Evolutionary conservation across 2,329 filamentous ascomycete species (phyloP), one percentile per base, ranked within the genome.

Genomic region (Ophiosphaerella korrae): DNA sequence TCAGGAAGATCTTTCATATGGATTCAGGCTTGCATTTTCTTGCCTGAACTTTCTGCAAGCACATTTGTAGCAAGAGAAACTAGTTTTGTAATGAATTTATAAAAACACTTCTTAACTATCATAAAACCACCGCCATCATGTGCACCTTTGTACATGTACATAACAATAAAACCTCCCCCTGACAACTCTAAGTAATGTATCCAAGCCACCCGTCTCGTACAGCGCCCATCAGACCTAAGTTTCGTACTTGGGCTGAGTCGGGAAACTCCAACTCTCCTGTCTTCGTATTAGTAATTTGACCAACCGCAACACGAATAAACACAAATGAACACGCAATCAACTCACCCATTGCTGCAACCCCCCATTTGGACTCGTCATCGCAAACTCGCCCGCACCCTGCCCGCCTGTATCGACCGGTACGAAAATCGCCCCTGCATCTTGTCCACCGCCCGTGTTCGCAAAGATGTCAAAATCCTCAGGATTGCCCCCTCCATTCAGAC

Each of bases 371-470:
- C 64, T 67, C 38, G 59, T 60, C 33, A 58, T 59, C 11, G 52
- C 58, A 40, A 53, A 73, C 9, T 67, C 66, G 32, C 31, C 38
- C 2, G 44, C 45, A 12, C 48, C 45, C 14, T 47, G 41, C 26
- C 24, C 44, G 11, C 45, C 40, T 23, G 51, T 56, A 48, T 74
- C 70, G 2, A 68, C 68, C 5, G 71, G 71, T 38, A 74, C 66
- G 37, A 73, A 74, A 16, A 74, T 74, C 3, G 71, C 70, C 5
- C 67, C 63, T 9, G 60, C 53, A 23, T 72, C 70, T 16, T 60
- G 55, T 13, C 45, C 49, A n/a, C 48, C 60, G 54, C 34, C 54
- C 59, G 45, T 60, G 29, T 23, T 57, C 14, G 51, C 43, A 48
- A 70, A 71, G 7, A 65, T 58, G 36, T 72, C 67, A 39, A 67